Percentiles rank a stretch among this genome's conserved stretches.
These are phyloP conservation scores for Trypanosoma mega DNA, from an alignment of 208 protist species.

Conservation along the genomic window DNA sequence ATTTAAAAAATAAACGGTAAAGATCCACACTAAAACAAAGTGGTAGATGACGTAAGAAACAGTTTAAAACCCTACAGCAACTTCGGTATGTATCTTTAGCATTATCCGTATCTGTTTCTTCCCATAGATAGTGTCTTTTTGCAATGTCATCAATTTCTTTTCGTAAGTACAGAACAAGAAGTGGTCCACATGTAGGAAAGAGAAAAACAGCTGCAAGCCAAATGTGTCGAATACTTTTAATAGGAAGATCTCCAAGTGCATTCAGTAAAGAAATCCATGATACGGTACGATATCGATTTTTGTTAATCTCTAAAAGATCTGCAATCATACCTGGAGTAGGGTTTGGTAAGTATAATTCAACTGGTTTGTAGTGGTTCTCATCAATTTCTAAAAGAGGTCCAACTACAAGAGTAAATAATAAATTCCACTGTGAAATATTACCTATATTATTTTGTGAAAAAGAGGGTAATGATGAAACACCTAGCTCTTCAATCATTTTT, in stretches of 20 bases:
- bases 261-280: constrained; percentile 72
- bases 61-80: constrained; percentile 72
- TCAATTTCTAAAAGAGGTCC: constrained; percentile 31
- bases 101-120: constrained; percentile 60
- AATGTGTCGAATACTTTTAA: constrained; percentile 57
- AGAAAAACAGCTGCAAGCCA: constrained; percentile 71
- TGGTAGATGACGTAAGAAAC: constrained; percentile 81
- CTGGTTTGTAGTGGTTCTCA: constrained; percentile 27
- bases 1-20: constrained; percentile 76
- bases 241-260: constrained; percentile 58
- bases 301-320: constrained; percentile 45
- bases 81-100: constrained; percentile 53
- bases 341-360: constrained; percentile 50
- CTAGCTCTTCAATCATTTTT: constrained; percentile 36
- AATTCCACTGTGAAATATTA: constrained; percentile 75
- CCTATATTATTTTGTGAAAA: constrained; percentile 46
- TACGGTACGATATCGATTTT: constrained; percentile 52
- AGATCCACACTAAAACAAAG: constrained; percentile 64
- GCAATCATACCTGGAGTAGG: constrained; percentile 48
- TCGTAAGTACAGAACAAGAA: constrained; percentile 53
- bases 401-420: constrained; percentile 51
- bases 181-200: constrained; percentile 64
- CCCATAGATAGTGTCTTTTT: constrained; percentile 34
- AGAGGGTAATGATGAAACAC: constrained; percentile 41
- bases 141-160: constrained; percentile 56